Conservation (phyloP, 2,329 filamentous ascomycete species). For the Ilyonectria sp. region DNA sequence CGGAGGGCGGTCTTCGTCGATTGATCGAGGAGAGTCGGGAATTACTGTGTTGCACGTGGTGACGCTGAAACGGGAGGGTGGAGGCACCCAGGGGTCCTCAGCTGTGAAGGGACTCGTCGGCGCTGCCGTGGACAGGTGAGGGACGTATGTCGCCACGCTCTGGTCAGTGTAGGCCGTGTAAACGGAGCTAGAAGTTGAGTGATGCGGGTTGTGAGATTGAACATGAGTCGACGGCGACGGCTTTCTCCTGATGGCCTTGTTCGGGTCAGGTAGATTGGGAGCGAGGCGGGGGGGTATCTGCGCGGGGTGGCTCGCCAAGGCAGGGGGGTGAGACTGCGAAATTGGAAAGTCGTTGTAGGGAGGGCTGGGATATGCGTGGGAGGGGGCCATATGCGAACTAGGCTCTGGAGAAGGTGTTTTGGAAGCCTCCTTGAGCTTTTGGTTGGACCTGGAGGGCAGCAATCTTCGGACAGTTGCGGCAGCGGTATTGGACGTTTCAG, state of each 20-base stretch:
- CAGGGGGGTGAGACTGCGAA: conserved; percentile 40
- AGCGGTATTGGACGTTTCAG: conserved; percentile 54
- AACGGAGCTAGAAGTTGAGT: conserved; percentile 54
- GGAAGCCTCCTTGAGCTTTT: conserved; percentile 49
- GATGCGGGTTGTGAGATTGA: conserved; percentile 49
- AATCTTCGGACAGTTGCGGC: conserved; percentile 54
- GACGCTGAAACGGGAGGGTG: conserved; percentile 74
- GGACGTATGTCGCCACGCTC: conserved; percentile 32
- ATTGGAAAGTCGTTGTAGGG: conserved; percentile 49
- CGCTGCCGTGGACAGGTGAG: conserved; percentile 30
- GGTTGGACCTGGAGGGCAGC: conserved; percentile 53
- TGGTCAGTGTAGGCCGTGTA: conserved; percentile 52
- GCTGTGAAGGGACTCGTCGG: conserved; percentile 38
- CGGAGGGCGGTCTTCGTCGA: conserved; percentile 45
- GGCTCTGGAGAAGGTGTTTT: conserved; percentile 44
- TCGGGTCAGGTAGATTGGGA: conserved; percentile 45
- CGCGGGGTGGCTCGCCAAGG: conserved; percentile 12
- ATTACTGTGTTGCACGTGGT: conserved; percentile 72
- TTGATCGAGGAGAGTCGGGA: conserved; percentile 46
- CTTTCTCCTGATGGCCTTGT: conserved; percentile 63
- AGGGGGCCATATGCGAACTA: conserved; percentile 31
- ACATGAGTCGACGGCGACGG: conserved; percentile 54
- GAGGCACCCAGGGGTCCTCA: conserved; percentile 63
- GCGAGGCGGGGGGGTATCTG: conserved; percentile 39
- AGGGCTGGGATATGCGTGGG: conserved; percentile 53